phyloP scores from a whole-genome alignment of 805 yeast species.

The Candida jianshihensis region DNA sequence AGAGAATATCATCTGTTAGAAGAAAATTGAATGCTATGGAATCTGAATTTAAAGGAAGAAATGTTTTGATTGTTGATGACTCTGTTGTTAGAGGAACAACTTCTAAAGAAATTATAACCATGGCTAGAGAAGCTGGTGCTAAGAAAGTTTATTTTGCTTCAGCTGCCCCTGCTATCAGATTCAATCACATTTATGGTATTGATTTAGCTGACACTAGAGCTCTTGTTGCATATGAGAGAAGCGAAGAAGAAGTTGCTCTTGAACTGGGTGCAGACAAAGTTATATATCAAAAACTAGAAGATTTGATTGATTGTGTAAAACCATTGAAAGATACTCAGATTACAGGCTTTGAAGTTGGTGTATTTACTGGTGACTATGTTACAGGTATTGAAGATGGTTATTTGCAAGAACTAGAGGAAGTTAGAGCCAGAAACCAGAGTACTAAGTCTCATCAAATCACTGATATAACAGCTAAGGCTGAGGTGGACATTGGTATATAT shows the following conservation, averaged over 20 bases:
- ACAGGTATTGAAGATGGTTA: constrained; percentile 91
- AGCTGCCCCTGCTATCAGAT: constrained; percentile 97
- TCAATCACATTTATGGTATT: constrained; percentile 94
- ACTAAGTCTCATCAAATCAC: constrained; percentile 41
- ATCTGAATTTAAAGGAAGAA: constrained; percentile 77
- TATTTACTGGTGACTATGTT: constrained; percentile 87
- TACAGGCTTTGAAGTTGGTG: constrained; percentile 86
- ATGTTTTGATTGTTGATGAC: constrained; percentile 89
- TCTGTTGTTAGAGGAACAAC: constrained; percentile 98
- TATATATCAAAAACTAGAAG: constrained; percentile 79
- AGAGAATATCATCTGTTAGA: constrained; percentile 88
- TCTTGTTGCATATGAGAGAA: constrained; percentile 76
- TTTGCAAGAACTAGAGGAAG: constrained; percentile 70
- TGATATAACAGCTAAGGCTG: constrained; percentile 68
- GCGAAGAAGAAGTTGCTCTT: constrained; percentile 66
- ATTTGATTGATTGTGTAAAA: constrained; percentile 73
- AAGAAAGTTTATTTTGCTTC: constrained; percentile 91
- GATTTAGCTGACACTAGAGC: constrained; percentile 95
- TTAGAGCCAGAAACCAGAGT: constrained; percentile 69
- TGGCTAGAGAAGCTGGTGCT: constrained; percentile 99
- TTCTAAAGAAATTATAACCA: constrained; percentile 88
- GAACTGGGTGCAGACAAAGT: constrained; percentile 88
- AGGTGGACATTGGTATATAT: constrained; percentile 57
- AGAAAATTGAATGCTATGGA: constrained; percentile 95
- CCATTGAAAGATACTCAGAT: constrained; percentile 35